A percentile compares a stretch with the other conserved stretches of the same genome.
Conservation (phyloP, 1,284 basidiomycete species). For the Ustilago nuda region DNA sequence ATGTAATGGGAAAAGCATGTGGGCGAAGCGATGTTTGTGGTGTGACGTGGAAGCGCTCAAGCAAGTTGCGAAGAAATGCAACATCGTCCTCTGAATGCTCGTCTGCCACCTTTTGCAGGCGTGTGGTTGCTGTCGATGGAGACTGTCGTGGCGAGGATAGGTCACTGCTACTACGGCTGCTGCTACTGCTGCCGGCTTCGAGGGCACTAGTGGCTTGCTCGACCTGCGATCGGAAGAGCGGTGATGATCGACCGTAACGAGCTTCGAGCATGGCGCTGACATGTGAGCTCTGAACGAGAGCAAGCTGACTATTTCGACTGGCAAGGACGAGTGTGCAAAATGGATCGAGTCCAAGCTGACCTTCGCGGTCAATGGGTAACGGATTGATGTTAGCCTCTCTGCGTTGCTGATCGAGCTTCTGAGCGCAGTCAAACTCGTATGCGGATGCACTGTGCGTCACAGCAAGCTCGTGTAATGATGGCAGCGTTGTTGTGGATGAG, state of each 20-base stretch:
- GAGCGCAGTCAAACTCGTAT: slow-evolving; percentile 41
- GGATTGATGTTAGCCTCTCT: slow-evolving; percentile 63
- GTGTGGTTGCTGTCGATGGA: neutral
- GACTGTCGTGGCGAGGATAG: slow-evolving; percentile 13
- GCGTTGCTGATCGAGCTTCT: slow-evolving; percentile 48
- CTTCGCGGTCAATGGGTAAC: slow-evolving; percentile 42
- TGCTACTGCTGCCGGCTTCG: slow-evolving; percentile 5
- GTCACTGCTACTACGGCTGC: neutral
- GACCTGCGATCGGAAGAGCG: slow-evolving; percentile 47
- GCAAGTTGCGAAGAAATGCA: slow-evolving; percentile 26
- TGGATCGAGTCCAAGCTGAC: slow-evolving; percentile 53
- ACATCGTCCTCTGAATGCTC: slow-evolving; percentile 36
- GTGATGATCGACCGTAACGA: slow-evolving; percentile 58
- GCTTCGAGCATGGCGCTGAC: slow-evolving; percentile 63
- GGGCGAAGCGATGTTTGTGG: slow-evolving; percentile 33
- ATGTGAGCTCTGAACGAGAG: slow-evolving; percentile 59
- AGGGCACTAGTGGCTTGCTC: slow-evolving; percentile 4
- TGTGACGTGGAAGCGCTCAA: slow-evolving; percentile 22
- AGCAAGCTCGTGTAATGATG: slow-evolving; percentile 45
- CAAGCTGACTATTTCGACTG: slow-evolving; percentile 62
- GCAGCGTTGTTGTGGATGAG: slow-evolving; percentile 34
- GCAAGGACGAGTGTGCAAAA: slow-evolving; percentile 61
- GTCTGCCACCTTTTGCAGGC: slow-evolving; percentile 30
- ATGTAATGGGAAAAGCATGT: slow-evolving; percentile 73
- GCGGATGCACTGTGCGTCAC: slow-evolving; percentile 41